These are phyloP conservation scores for Colletotrichum sp. DNA, from an alignment of 2,329 filamentous ascomycete species.

Conservation along the genomic window DNA sequence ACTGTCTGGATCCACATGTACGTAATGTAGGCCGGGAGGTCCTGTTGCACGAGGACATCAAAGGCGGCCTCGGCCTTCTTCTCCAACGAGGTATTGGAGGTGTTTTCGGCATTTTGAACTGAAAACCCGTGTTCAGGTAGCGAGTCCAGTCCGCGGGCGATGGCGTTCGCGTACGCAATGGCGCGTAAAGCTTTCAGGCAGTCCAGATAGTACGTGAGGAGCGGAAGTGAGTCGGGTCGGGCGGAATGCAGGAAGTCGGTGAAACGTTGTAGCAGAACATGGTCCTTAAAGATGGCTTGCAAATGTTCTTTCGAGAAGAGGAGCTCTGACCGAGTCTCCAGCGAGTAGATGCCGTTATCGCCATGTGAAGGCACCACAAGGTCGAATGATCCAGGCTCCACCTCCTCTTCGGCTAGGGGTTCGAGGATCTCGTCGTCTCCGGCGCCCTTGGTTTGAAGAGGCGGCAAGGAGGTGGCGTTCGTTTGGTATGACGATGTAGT, in stretches of 20 bases:
- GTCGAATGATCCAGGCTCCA: constrained; percentile 43
- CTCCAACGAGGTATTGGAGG: constrained; percentile 63
- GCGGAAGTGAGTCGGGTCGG: constrained; percentile 65
- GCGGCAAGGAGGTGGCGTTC: constrained; percentile 22
- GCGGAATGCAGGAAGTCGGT: constrained; percentile 67
- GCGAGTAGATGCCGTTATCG: constrained; percentile 42
- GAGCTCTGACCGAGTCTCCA: constrained; percentile 69
- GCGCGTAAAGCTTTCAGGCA: constrained; percentile 73
- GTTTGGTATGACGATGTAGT: constrained; percentile 32
- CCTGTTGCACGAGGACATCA: constrained; percentile 66
- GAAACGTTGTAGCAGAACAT: constrained; percentile 67
- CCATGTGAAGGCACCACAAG: constrained; percentile 29
- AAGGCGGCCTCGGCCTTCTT: constrained; percentile 71
- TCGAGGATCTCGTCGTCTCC: constrained; percentile 34
- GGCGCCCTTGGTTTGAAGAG: constrained; percentile 26
- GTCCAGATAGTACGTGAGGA: constrained; percentile 75
- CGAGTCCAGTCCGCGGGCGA: constrained; percentile 64
- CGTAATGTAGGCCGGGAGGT: constrained; percentile 75
- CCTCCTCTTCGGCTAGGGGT: constrained; percentile 38
- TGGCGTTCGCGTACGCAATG: constrained; percentile 73
- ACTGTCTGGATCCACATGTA: constrained; percentile 72
- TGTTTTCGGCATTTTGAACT: constrained; percentile 50
- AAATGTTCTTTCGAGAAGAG: constrained; percentile 72
- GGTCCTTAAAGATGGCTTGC: constrained; percentile 67
- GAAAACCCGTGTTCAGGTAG: constrained; percentile 63